phyloP scores from a whole-genome alignment of 352 stramenopile genomes.

The Globisporangium cylindrosporum region DNA sequence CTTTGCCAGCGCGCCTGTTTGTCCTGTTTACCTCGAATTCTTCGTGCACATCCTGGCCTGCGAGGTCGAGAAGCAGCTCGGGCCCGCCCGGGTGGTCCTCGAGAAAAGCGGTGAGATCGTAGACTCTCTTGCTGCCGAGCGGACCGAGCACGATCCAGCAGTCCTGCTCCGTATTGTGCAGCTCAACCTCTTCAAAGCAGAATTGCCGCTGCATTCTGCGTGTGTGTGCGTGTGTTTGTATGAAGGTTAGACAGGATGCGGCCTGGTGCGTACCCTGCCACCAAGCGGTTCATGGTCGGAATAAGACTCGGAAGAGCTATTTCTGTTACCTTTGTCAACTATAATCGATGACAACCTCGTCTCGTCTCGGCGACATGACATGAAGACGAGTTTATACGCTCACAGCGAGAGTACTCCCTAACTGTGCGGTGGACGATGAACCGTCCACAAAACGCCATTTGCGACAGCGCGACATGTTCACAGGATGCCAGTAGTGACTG shows the following conservation, averaged over 20 bases:
- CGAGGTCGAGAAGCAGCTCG: slow-evolving; percentile 90
- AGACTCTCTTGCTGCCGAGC: slow-evolving; percentile 77
- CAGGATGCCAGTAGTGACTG: not conserved
- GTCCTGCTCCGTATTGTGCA: slow-evolving; percentile 39
- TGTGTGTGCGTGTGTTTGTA: not conserved
- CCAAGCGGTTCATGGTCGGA: not conserved
- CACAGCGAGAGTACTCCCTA: not conserved
- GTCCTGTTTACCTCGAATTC: slow-evolving; percentile 50
- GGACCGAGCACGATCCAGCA: slow-evolving; percentile 49
- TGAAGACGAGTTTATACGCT: not conserved
- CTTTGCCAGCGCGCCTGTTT: not conserved
- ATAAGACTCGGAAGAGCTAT: not conserved
- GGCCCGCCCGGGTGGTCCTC: slow-evolving; percentile 93
- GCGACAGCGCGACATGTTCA: not conserved
- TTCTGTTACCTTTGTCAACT: not conserved
- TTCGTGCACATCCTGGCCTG: slow-evolving; percentile 75
- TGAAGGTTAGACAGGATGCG: not conserved
- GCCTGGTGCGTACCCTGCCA: not conserved
- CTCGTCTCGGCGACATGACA: not conserved
- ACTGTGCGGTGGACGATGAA: not conserved
- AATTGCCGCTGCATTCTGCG: slow-evolving; percentile 38
- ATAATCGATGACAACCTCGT: not conserved
- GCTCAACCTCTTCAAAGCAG: slow-evolving; percentile 83
- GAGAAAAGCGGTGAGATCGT: slow-evolving; percentile 93
- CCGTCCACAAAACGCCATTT: not conserved